Evolutionary conservation across 1,284 basidiomycete genomes (phyloP), one percentile per base, ranked within the genome.

Genomic region (Ceratobasidium sp.): DNA sequence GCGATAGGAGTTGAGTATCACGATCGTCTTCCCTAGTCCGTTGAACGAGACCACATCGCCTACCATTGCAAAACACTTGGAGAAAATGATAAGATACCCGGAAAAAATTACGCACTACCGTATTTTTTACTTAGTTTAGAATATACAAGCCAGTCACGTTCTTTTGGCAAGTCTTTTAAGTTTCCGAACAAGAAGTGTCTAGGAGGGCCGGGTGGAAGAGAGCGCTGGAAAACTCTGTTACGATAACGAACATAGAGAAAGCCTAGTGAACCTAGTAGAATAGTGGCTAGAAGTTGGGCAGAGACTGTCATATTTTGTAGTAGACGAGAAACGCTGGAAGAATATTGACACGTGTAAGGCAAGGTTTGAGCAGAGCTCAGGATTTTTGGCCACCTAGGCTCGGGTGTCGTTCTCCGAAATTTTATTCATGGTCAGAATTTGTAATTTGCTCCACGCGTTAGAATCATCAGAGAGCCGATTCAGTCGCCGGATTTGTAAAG

Each of bases 1-100:
- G 78, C 84, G 80, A 40, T 84, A 81, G 6, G 87, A 87, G 79
- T 89, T 90, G 56, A 90, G 81, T 38, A 90, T 83, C 48, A 89
- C 80, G 68, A 90, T 83, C 44, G 85, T 86, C 75, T 88, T 88
- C 38, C 88, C 87, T 46, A 88, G 83, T 20, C 86, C 83, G 56
- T 82, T 82, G 50, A 89, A 82, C 78, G 88, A 88, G 46, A 89
- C 84, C 89, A 93, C 82, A 81, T 87, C 74, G 52, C 74, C 74
- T 76, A 38, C 10, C 7, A 33, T 33, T 33, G 4, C 4, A 42
- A 28, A 15, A 10, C 20, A 33, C 5, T 56, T 15, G 23, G 48
- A 23, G 12, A 38, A 12, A 1, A 2, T 12, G 15, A 23, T 48
- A 26, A 56, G 40, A n/a, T 17, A 6, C 5, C 10, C n/a, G 17